phyloP scores from a whole-genome alignment of 2,329 filamentous ascomycete genomes.

The Trichoderma hamatum region DNA sequence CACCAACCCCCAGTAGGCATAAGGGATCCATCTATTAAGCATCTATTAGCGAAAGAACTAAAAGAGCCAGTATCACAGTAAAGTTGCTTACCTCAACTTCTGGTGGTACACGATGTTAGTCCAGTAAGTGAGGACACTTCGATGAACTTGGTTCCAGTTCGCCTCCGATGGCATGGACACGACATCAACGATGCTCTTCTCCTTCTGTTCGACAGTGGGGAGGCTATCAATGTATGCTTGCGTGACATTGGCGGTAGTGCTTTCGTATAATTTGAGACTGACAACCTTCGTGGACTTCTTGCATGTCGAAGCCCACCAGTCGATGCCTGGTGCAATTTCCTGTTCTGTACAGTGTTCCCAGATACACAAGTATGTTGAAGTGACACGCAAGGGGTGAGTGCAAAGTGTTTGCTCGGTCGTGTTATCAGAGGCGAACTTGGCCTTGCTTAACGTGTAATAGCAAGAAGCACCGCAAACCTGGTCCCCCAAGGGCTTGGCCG shows the following conservation, averaged over 20 bases:
- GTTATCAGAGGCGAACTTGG: constrained; percentile 27
- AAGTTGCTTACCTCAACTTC: neutral
- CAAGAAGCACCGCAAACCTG: constrained; percentile 32
- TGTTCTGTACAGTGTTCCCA: constrained; percentile 27
- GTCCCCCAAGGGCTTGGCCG: constrained; percentile 30
- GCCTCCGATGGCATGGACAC: constrained; percentile 23
- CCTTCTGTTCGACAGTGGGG: constrained; percentile 25
- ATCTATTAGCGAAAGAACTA: neutral
- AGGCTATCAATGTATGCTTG: constrained; percentile 26
- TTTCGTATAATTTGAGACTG: constrained; percentile 25
- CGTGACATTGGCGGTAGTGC: constrained; percentile 26
- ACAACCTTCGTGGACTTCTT: constrained; percentile 30
- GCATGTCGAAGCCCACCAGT: constrained; percentile 30
- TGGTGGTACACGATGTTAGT: constrained; percentile 19
- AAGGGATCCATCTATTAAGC: constrained; percentile 25
- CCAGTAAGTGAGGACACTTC: constrained; percentile 14
- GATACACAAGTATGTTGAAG: constrained; percentile 31
- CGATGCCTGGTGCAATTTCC: constrained; percentile 27
- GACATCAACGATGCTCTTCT: constrained; percentile 21
- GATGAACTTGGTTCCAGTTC: constrained; percentile 27
- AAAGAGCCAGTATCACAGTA: neutral
- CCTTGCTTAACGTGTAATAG: constrained; percentile 31
- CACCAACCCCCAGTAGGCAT: constrained; percentile 29
- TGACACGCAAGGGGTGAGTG: constrained; percentile 29
- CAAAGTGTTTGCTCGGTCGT: constrained; percentile 29